These are phyloP conservation scores for Zasmidium angulare DNA, from an alignment of 2,329 filamentous ascomycete species.

Conservation along the genomic window DNA sequence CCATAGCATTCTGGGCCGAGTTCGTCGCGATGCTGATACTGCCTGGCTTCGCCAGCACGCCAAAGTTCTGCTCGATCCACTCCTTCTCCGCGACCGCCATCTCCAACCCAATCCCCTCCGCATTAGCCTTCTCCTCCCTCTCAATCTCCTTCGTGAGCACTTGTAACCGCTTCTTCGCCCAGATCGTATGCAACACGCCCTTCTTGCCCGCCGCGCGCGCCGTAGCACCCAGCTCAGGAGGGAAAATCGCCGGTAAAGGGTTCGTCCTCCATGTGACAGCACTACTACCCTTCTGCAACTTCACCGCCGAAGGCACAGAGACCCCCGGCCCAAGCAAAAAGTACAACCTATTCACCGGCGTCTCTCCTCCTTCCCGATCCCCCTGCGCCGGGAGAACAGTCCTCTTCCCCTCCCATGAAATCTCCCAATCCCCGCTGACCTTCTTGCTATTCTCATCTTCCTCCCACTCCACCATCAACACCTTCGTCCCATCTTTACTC, in stretches of 20 bases:
- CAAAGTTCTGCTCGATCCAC: slow-evolving; percentile 84
- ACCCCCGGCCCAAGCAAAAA: slow-evolving; percentile 75
- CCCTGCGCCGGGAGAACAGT: slow-evolving; percentile 67
- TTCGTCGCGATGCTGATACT: slow-evolving; percentile 39
- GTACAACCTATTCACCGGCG: slow-evolving; percentile 65
- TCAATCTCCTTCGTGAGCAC: slow-evolving; percentile 76
- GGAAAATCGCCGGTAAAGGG: slow-evolving; percentile 83
- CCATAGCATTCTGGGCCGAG: slow-evolving; percentile 30
- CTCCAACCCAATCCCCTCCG: slow-evolving; percentile 77
- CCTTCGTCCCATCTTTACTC: slow-evolving; percentile 76
- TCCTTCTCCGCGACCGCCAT: slow-evolving; percentile 82
- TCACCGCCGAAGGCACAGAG: slow-evolving; percentile 70
- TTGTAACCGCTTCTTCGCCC: slow-evolving; percentile 79
- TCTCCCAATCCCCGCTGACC: slow-evolving; percentile 64
- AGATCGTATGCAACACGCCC: slow-evolving; percentile 84
- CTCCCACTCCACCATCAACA: slow-evolving; percentile 92
- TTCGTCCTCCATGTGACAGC: slow-evolving; percentile 63
- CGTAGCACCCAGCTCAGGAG: slow-evolving; percentile 68
- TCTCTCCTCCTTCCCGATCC: slow-evolving; percentile 44
- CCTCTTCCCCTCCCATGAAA: slow-evolving; percentile 78
- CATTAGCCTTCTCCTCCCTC: slow-evolving; percentile 68
- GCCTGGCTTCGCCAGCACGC: slow-evolving; percentile 50
- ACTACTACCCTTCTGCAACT: slow-evolving; percentile 47
- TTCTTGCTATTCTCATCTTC: slow-evolving; percentile 54
- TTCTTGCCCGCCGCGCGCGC: slow-evolving; percentile 68